Conservation (phyloP, 495 filamentous ascomycete species). For the Chaetomium tenue region DNA sequence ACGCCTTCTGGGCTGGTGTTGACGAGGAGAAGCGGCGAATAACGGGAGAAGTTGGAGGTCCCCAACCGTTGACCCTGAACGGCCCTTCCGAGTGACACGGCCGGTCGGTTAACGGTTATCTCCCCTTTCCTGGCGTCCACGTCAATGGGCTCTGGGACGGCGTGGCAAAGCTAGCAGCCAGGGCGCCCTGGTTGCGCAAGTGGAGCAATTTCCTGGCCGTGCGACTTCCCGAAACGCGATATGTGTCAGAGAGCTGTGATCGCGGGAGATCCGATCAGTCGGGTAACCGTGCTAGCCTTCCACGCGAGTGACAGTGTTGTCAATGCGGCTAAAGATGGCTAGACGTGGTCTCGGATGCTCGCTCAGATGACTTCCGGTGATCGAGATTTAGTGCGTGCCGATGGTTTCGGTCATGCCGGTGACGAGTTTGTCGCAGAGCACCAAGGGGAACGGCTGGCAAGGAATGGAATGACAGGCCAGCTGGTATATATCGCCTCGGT, state of each 20-base stretch:
- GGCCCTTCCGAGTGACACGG: conserved; percentile 1
- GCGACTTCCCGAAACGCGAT: conserved; percentile 26
- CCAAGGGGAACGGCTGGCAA: neutral
- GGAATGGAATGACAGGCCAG: neutral
- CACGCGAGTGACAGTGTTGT: conserved; percentile 9
- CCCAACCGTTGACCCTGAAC: conserved; percentile 9
- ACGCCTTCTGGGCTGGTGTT: conserved; percentile 21
- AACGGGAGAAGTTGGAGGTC: neutral
- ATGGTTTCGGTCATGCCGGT: neutral
- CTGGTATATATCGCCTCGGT: conserved; percentile 5
- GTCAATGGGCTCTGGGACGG: neutral
- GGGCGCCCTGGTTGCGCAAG: conserved; percentile 6
- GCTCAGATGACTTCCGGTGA: neutral
- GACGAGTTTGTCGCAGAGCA: neutral
- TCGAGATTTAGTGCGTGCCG: neutral
- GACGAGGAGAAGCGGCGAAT: neutral
- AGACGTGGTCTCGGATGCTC: neutral
- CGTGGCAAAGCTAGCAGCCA: conserved; percentile 5
- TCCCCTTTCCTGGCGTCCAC: neutral
- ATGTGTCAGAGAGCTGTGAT: conserved; percentile 23
- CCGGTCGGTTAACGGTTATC: neutral
- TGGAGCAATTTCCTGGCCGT: conserved; percentile 16
- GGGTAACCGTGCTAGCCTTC: conserved; percentile 2
- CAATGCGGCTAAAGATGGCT: conserved; percentile 20
- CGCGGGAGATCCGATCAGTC: conserved; percentile 23